phyloP scores from a whole-genome alignment of 164 flowering plant species.

The Nymphaea colorata region DNA sequence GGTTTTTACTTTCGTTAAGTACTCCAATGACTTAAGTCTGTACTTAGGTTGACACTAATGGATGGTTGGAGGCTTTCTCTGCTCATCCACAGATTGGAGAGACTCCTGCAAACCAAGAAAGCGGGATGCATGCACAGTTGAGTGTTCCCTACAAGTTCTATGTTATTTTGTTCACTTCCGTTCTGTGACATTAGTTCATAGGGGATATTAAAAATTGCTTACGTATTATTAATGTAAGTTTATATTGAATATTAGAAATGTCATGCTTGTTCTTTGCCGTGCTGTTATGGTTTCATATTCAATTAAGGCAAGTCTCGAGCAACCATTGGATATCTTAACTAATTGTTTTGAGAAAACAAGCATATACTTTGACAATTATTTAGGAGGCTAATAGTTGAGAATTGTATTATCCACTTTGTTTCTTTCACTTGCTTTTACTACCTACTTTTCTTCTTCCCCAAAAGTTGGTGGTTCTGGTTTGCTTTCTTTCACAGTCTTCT shows the following conservation, averaged over 20 bases:
- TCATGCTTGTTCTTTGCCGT: not conserved
- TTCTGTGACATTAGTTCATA: not conserved
- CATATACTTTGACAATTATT: too few relatives aligned
- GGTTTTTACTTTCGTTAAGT: too few relatives aligned
- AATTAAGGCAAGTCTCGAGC: not conserved
- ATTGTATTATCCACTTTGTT: too few relatives aligned
- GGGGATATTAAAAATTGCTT: not conserved
- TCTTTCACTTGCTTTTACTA: too few relatives aligned
- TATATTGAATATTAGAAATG: not conserved
- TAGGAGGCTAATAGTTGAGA: too few relatives aligned
- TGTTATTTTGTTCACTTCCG: not conserved
- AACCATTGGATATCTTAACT: too few relatives aligned
- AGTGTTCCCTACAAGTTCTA: not conserved
- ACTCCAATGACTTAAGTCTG: too few relatives aligned
- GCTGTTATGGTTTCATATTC: not conserved
- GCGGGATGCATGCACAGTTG: conserved; percentile 38
- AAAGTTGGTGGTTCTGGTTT: too few relatives aligned
- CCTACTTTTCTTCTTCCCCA: too few relatives aligned
- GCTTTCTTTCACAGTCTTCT: too few relatives aligned
- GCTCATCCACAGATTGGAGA: conserved; percentile 79
- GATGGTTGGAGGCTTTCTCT: conserved; percentile 78
- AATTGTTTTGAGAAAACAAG: too few relatives aligned
- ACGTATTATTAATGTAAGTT: not conserved
- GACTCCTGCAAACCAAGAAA: conserved; percentile 16
- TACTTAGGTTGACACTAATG: conserved; percentile 62